A percentile compares a stretch with the other conserved stretches of the same genome.
Conservation (phyloP, 2,329 filamentous ascomycete genomes). For the Colletotrichum destructivum region DNA sequence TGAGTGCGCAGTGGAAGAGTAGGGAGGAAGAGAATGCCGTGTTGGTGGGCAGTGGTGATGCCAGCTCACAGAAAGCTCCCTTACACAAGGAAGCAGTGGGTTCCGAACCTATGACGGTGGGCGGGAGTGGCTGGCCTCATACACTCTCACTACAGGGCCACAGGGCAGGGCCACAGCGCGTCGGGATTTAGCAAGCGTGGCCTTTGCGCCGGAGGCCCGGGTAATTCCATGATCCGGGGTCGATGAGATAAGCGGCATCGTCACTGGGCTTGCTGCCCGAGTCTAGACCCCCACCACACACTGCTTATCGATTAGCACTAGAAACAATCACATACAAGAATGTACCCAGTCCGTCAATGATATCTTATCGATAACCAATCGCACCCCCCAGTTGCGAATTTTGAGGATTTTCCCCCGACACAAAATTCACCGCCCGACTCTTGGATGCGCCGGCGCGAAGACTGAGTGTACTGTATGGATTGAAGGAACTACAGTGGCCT, state of each 20-base stretch:
- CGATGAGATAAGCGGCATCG: conserved; percentile 3
- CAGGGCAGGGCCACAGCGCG: conserved; percentile 10
- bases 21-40: neutral
- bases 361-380: conserved; percentile 37
- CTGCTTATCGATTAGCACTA: conserved; percentile 3
- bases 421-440: conserved; percentile 37
- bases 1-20: neutral
- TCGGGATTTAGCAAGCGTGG: conserved; percentile 39
- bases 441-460: conserved; percentile 32
- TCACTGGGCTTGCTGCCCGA: neutral
- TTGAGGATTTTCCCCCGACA: conserved; percentile 38
- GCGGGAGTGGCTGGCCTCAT: neutral
- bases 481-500: neutral
- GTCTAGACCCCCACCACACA: neutral
- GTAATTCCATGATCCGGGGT: conserved; percentile 21
- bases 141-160: too few relatives aligned
- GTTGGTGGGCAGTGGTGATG: conserved; percentile 1
- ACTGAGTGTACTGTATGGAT: neutral
- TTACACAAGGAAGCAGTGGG: conserved; percentile 3
- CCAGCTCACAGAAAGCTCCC: conserved; percentile 7
- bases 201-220: conserved; percentile 39
- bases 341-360: neutral
- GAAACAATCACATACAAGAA: too few relatives aligned
- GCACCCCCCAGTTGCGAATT: conserved; percentile 33
- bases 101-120: conserved; percentile 19